These are phyloP conservation scores for Gynochthodes officinalis DNA, from an alignment of 257 asterid species.

Conservation along the genomic window DNA sequence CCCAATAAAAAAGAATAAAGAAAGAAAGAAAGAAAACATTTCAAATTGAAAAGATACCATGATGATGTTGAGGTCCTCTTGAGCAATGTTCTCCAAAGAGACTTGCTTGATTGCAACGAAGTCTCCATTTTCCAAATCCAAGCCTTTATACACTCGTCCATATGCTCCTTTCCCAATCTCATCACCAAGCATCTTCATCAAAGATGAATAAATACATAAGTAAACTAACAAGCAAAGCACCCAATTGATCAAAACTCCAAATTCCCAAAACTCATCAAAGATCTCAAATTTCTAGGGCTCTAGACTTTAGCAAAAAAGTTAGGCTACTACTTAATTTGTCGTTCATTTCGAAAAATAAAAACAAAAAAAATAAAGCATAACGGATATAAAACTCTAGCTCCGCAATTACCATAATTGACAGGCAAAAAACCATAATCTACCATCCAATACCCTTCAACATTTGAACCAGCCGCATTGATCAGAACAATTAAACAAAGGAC, in stretches of 20 bases:
- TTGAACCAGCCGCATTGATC: not conserved
- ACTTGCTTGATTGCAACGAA: constrained; percentile 98
- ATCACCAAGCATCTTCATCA: constrained; percentile 83
- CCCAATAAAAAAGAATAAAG: not conserved
- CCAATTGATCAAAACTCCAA: not conserved
- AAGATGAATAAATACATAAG: not conserved
- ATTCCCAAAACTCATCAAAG: not conserved
- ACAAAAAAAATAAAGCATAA: not conserved
- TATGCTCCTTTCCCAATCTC: constrained; percentile 99
- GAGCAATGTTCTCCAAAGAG: constrained; percentile 88
- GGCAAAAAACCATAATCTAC: not conserved
- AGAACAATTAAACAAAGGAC: not conserved
- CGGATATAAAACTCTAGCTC: not conserved
- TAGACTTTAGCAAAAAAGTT: not conserved
- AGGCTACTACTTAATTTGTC: not conserved
- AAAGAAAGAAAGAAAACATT: not conserved
- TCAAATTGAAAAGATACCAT: constrained; percentile 46
- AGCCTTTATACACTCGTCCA: constrained; percentile 96
- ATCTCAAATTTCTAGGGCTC: not conserved
- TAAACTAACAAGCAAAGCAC: not conserved
- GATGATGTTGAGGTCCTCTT: constrained; percentile 80
- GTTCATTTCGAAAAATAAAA: not conserved
- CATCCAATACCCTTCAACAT: not conserved
- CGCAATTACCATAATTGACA: not conserved
- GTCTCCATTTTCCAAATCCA: constrained; percentile 97